Evolutionary conservation across 306 rosid genomes (phyloP).

Genomic region (Cucumis hystrix): DNA sequence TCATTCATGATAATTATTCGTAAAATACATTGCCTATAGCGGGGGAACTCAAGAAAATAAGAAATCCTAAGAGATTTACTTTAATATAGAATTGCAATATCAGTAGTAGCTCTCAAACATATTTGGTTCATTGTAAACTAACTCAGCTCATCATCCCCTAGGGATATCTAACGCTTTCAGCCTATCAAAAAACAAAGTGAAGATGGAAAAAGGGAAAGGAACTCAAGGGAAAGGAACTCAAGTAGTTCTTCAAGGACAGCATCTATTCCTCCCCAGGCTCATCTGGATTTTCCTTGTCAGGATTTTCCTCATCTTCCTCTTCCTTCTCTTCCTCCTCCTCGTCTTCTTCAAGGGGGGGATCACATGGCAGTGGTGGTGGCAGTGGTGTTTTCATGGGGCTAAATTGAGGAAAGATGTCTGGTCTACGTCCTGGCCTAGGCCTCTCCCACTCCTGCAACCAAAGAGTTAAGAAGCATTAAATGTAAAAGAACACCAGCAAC

Average conservation of each 20-base stretch:
- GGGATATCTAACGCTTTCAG: constrained; percentile 1
- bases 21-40: background rate
- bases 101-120: background rate
- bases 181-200: background rate
- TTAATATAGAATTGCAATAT: background rate
- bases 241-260: constrained; percentile 9
- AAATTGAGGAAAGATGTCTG: constrained; percentile 40
- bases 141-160: constrained; percentile 5
- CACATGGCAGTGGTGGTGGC: constrained; percentile 41
- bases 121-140: background rate
- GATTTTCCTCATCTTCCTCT: constrained; percentile 36
- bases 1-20: background rate
- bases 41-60: background rate
- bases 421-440: constrained; percentile 40
- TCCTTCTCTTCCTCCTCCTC: constrained; percentile 45
- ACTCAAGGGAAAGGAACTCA: background rate
- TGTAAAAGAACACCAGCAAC: background rate
- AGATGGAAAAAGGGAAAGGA: background rate
- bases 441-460: constrained; percentile 36
- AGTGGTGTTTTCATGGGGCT: constrained; percentile 36
- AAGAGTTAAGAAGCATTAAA: background rate
- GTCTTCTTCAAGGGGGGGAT: constrained; percentile 41
- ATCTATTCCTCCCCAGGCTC: constrained; percentile 18
- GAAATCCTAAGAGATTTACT: background rate
- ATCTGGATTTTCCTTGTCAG: constrained; percentile 23